Percentiles rank a stretch among this genome's conserved stretches.
Evolutionary conservation across 805 yeast genomes (phyloP).

Genomic region (Debaryomyces tyrocola): DNA sequence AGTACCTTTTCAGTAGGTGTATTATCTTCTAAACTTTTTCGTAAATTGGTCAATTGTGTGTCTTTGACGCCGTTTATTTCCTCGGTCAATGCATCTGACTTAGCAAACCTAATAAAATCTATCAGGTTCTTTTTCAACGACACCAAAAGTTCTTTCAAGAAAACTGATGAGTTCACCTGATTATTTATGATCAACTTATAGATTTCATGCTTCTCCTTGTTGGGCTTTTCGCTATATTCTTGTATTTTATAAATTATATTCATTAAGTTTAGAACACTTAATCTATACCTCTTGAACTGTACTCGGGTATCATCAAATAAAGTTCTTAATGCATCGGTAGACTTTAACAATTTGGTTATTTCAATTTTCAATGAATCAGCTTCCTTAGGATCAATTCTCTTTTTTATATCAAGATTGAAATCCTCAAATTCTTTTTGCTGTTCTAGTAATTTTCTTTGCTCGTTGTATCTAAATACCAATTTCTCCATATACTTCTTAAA

Average conservation of each 20-base stretch:
- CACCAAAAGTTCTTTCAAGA: conserved; percentile 21
- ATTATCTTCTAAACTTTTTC: not conserved
- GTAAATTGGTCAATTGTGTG: conserved; percentile 4
- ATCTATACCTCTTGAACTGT: conserved; percentile 23
- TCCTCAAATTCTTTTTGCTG: conserved; percentile 1
- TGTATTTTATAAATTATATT: conserved; percentile 22
- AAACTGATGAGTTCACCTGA: conserved; percentile 25
- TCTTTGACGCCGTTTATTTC: conserved; percentile 11
- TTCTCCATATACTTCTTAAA: conserved; percentile 35
- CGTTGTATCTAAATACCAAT: conserved; percentile 10
- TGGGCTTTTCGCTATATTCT: not conserved
- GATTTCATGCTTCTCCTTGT: conserved; percentile 28
- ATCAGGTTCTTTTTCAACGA: conserved; percentile 1
- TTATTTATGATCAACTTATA: conserved; percentile 31
- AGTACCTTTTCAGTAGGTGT: not conserved
- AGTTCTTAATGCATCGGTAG: conserved; percentile 11
- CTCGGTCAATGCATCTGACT: conserved; percentile 2
- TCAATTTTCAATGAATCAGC: conserved; percentile 2
- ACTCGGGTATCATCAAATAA: conserved; percentile 16
- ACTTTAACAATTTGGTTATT: conserved; percentile 15
- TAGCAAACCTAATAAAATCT: not conserved
- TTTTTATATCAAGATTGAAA: not conserved
- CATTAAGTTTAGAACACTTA: conserved; percentile 24
- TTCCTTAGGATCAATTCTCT: not conserved
- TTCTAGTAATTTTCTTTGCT: conserved; percentile 1